phyloP scores from a whole-genome alignment of 768 basidiomycete genomes.

The Asterophora parasitica region DNA sequence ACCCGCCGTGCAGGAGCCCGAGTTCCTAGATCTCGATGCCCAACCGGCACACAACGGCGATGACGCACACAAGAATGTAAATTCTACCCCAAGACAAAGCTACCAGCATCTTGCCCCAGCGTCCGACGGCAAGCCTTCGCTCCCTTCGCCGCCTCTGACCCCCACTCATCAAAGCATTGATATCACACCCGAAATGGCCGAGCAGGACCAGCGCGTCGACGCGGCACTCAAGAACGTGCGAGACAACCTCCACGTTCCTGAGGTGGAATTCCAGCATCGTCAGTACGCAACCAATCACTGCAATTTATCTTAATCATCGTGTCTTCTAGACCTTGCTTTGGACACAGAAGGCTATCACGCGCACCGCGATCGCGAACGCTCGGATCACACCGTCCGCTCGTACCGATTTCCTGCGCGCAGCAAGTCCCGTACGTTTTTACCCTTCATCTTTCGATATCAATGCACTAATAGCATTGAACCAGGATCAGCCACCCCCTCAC shows the following conservation, averaged over 20 bases:
- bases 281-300: conserved; percentile 3
- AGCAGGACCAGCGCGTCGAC: conserved; percentile 43
- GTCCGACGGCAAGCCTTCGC: conserved; percentile 27
- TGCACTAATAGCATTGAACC: neutral
- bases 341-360: conserved; percentile 83
- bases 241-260: conserved; percentile 43
- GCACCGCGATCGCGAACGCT: conserved; percentile 33
- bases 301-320: neutral
- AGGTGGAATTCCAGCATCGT: conserved; percentile 62
- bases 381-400: conserved; percentile 38
- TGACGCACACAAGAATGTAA: conserved; percentile 15
- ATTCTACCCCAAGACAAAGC: conserved; percentile 30
- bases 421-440: conserved; percentile 9
- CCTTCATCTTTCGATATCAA: neutral
- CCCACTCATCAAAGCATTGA: conserved; percentile 14
- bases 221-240: conserved; percentile 42
- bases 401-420: conserved; percentile 9
- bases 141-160: conserved; percentile 30
- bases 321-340: conserved; percentile 54
- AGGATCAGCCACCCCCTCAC: conserved; percentile 23
- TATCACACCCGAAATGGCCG: conserved; percentile 28
- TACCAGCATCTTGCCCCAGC: conserved; percentile 23
- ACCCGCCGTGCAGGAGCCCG: conserved; percentile 50
- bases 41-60: conserved; percentile 20
- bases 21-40: conserved; percentile 82